Base-by-base conservation (phyloP, 1,284 basidiomycete species). In the Papiliotrema laurentii region DNA sequence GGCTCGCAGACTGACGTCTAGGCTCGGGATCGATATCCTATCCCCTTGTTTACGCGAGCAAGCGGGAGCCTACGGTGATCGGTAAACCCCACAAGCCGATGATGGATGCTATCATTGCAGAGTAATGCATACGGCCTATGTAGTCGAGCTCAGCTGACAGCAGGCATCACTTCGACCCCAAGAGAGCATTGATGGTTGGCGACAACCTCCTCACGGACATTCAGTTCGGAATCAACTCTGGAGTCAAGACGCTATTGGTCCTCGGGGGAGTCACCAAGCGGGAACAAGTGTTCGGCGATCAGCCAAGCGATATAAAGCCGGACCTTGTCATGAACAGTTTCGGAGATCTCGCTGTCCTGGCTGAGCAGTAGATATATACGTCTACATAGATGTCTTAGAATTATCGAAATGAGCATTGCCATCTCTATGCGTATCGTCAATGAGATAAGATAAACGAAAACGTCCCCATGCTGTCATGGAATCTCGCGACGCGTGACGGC, bases 81-180 rank as follows among this genome's bases (percentile, higher is more conserved):
- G 94, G 94, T 18, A 98, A 98, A 74, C 96, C 94, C 13, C 82
- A 89, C 58, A 82, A 80, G 64, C 86, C 85, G 26, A 94, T 98
- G 88, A 77, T 98, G 58, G 92, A 97, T 69, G 91, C 89, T 67
- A 93, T 98, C 71, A 84, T 86, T 59, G 87, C 90, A n/a, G 92
- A 92, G 90, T 92, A 58, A 62, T 82, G 76, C 18, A 28, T n/a
- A 24, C 38, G 49, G 56, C 36, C 36, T 18, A 35, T 34, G n/a
- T 39, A 11, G 13, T n/a, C 2, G 10, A 35, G 30, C 16, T 10
- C 9, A n/a, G 30, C 43, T 33, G 34, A 41, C 31, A 5, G 37
- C 25, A 91, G 89, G 72, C 84, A 93, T 61, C 69, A 87, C 40
- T 92, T 89, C 67, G 87, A 97, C 71, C 86, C 86, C 31, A 75